phyloP scores from a whole-genome alignment of 129 eudicot genomes.

The Chrysanthemum lavandulifolium region DNA sequence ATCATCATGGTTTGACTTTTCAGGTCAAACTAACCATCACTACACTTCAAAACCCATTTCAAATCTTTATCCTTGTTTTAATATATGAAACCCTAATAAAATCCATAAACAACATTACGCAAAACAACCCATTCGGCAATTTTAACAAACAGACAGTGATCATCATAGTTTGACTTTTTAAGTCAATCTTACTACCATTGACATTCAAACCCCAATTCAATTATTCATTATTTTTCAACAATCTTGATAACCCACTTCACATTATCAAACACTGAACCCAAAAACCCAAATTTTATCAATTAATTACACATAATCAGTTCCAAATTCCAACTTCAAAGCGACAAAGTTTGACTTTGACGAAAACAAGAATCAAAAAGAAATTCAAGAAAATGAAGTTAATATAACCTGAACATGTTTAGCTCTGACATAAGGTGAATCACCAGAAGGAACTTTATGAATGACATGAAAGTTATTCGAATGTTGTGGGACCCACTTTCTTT shows the following conservation, averaged over 20 bases:
- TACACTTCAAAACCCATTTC: neutral
- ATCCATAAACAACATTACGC: neutral
- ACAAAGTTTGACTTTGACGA: neutral
- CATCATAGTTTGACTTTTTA: neutral
- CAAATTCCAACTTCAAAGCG: neutral
- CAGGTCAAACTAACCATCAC: neutral
- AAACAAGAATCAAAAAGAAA: neutral
- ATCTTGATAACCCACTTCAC: neutral
- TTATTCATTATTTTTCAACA: neutral
- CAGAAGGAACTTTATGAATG: constrained; percentile 64
- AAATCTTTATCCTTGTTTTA: neutral
- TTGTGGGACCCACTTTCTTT: constrained; percentile 42
- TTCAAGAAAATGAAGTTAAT: neutral
- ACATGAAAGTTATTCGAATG: constrained; percentile 37
- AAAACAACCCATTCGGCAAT: neutral
- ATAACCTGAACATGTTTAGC: constrained; percentile 87
- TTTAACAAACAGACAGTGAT: constrained; percentile 14
- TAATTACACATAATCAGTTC: neutral
- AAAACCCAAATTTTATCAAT: neutral
- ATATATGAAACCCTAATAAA: neutral
- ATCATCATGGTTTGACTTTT: neutral
- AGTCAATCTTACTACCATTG: neutral
- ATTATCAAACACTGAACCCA: neutral
- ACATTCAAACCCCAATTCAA: neutral
- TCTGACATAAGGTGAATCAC: constrained; percentile 73